Evolutionary conservation across 140 eudicot genomes (phyloP), one percentile per base, ranked within the genome.

Genomic region (Erigeron philadelphicus): DNA sequence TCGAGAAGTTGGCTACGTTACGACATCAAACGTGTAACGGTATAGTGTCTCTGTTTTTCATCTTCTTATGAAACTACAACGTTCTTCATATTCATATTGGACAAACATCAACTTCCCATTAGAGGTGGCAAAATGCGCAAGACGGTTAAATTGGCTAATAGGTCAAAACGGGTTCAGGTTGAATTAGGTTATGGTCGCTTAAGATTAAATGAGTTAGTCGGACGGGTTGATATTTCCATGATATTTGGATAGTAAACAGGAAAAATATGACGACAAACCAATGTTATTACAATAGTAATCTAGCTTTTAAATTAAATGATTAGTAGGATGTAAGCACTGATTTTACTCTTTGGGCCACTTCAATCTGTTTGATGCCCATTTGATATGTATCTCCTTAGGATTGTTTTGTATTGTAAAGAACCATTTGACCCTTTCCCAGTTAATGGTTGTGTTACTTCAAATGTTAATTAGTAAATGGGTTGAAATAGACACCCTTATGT

Each of bases 1-100:
- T 90, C 60, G 81, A 85, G 76, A 82, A 85, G 82, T 63, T 90
- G 82, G 95, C 93, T 4, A 78, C 81, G 7, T 52, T 67, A 57
- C 77, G 88, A 54, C 77, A 55, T 66, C 81, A 77, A 41, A 73
- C 18, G 63, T 52, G 58, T 42, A 64, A 71, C 15, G 77, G 81
- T 77, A 76, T 56, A n/a, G 38, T 53, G 35, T 43, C 3, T 50
- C 13, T 75, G 7, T 40, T 48, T 67, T 8, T 42, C 53, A 18
- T 17, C 15, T 55, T 17, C 15, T 55, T 64, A 8, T 54, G 48
- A 41, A 73, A 9, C 42, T 44, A 50, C 12, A 2, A 18, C 13
- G 46, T 23, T 48, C 63, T 50, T 62, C 53, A 40, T 54, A 49
- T 43, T 17, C 41, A 4, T 8, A 13, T 6, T n/a, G 63, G 50